phyloP scores from a whole-genome alignment of 108 stramenopile genomes.

The Discostella stelligeroides region DNA sequence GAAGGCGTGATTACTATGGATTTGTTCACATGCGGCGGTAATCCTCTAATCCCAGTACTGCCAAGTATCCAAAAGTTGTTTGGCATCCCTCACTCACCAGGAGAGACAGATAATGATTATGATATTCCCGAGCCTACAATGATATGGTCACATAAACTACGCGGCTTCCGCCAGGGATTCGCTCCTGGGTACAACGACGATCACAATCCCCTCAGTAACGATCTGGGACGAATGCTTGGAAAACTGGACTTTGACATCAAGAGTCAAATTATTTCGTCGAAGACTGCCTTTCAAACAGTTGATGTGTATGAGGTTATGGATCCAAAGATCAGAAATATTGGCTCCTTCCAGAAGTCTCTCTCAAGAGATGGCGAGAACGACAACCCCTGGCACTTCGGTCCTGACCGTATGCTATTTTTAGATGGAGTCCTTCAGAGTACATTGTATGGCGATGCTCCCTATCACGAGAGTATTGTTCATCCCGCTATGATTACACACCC shows the following conservation, averaged over 20 bases:
- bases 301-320: conserved; percentile 72
- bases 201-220: conserved; percentile 16
- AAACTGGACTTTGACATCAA: conserved; percentile 31
- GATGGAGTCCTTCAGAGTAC: conserved; percentile 72
- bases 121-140: conserved; percentile 40
- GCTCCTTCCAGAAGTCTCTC: conserved; percentile 52
- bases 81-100: conserved; percentile 47
- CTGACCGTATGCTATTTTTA: conserved; percentile 66
- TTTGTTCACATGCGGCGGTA: conserved; percentile 72
- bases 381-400: conserved; percentile 50
- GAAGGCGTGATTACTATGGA: conserved; percentile 82
- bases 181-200: conserved; percentile 23
- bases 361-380: conserved; percentile 43
- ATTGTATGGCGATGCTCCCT: conserved; percentile 58
- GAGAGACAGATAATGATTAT: conserved; percentile 13
- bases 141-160: conserved; percentile 71
- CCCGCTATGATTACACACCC: conserved; percentile 91
- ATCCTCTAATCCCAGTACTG: conserved; percentile 59
- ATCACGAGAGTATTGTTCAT: conserved; percentile 91
- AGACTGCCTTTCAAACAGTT: conserved; percentile 58
- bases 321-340: conserved; percentile 33
- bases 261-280: conserved; percentile 28
- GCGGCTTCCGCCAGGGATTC: conserved; percentile 62
- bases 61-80: conserved; percentile 58
- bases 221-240: conserved; percentile 21